Evolutionary conservation across 164 flowering plant species (phyloP).

Genomic region (Taxillus chinensis): DNA sequence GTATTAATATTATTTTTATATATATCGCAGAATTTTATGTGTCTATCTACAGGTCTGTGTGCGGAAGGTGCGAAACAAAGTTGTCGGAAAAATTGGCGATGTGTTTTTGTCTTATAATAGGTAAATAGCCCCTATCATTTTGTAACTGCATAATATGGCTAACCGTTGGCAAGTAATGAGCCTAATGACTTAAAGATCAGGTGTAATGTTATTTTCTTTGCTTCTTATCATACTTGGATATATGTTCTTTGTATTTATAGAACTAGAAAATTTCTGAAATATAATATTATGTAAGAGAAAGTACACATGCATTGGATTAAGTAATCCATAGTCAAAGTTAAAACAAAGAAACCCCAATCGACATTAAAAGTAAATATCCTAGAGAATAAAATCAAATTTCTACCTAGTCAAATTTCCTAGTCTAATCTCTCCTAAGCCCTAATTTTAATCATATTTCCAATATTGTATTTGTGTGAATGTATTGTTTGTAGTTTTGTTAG

Average conservation of each 20-base stretch:
- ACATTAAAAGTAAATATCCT: too few species aligned
- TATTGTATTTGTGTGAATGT: too few species aligned
- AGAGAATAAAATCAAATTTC: too few species aligned
- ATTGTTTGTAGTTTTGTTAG: too few species aligned
- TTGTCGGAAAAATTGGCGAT: constrained; percentile 73
- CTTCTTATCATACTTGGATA: not conserved
- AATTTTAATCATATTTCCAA: too few species aligned
- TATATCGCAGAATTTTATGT: not conserved
- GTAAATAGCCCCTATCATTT: constrained; percentile 21
- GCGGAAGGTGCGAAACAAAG: constrained; percentile 88
- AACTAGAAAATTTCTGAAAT: too few species aligned
- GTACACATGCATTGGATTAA: not conserved
- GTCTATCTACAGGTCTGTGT: constrained; percentile 60
- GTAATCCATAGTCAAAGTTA: too few species aligned
- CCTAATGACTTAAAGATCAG: not conserved
- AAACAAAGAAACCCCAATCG: too few species aligned
- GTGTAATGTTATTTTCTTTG: not conserved
- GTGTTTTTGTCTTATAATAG: constrained; percentile 67
- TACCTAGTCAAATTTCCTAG: too few species aligned
- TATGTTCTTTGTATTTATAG: not conserved
- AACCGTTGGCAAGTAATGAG: too few species aligned
- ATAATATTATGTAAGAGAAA: too few species aligned
- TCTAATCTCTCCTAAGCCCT: too few species aligned
- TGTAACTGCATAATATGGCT: not conserved
- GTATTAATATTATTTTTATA: not conserved